These are phyloP conservation scores for Delphinella strobiligena DNA, from an alignment of 2,329 filamentous ascomycete species.

Conservation along the genomic window DNA sequence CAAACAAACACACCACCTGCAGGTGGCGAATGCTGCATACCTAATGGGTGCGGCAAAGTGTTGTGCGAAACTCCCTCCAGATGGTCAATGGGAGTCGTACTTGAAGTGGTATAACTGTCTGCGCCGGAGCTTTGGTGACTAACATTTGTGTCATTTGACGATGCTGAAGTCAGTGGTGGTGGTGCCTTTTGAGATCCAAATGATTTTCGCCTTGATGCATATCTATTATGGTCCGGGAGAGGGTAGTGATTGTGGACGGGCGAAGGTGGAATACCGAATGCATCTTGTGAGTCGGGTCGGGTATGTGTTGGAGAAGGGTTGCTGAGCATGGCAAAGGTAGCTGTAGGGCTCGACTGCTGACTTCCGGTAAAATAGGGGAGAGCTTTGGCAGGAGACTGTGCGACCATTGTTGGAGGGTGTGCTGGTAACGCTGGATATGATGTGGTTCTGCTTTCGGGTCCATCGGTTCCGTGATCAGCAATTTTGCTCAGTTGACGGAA, in stretches of 20 bases:
- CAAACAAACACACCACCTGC: constrained; percentile 38
- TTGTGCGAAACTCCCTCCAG: constrained; percentile 11
- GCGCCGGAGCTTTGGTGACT: constrained; percentile 16
- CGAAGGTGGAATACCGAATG: constrained; percentile 9
- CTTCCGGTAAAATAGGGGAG: constrained; percentile 15
- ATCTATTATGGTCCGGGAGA: constrained; percentile 4
- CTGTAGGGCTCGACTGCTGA: constrained; percentile 17
- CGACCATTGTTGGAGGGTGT: constrained; percentile 14
- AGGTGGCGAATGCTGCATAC: constrained; percentile 18
- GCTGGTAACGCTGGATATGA: constrained; percentile 8
- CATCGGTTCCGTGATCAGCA: constrained; percentile 16
- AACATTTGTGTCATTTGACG: constrained; percentile 18
- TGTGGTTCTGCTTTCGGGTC: constrained; percentile 11
- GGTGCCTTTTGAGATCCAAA: constrained; percentile 3
- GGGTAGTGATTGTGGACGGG: constrained; percentile 2
- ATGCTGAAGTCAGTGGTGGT: constrained; percentile 12
- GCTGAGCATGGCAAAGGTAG: constrained; percentile 5
- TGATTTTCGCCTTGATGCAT: constrained; percentile 5
- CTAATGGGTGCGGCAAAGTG: not conserved
- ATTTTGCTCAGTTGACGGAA: constrained; percentile 21
- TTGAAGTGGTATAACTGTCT: constrained; percentile 22
- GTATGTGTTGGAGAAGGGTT: constrained; percentile 10
- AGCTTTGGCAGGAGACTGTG: constrained; percentile 16
- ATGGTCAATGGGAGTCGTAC: constrained; percentile 22
- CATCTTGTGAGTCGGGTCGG: constrained; percentile 5